Evolutionary conservation across 805 yeast species (phyloP).

Genomic region (Pichia deserticola): DNA sequence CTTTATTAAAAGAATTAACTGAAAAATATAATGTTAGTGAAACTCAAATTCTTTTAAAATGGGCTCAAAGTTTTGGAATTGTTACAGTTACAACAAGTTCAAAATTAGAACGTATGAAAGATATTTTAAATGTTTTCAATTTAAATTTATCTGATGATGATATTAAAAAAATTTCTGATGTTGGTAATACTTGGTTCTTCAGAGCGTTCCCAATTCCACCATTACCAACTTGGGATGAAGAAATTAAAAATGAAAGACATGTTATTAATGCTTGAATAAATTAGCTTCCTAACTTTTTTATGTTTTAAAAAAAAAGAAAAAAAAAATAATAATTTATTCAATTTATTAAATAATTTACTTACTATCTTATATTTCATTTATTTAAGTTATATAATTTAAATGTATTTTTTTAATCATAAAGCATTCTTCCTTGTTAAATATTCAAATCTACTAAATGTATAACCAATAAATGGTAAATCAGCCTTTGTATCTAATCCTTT

Average conservation of each 20-base stretch:
- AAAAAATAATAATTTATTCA: no score
- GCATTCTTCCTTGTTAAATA: conserved; percentile 76
- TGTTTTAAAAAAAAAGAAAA: no score
- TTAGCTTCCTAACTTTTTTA: no score
- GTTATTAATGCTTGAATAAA: neutral
- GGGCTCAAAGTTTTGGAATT: conserved; percentile 35
- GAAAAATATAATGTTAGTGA: conserved; percentile 32
- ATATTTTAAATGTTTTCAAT: conserved; percentile 28
- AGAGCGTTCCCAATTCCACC: conserved; percentile 20
- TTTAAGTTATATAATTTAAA: no score
- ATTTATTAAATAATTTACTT: no score
- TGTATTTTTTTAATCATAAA: conserved; percentile 10
- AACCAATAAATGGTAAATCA: conserved; percentile 95
- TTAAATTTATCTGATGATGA: conserved; percentile 29
- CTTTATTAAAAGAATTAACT: conserved; percentile 26
- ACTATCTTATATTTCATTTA: no score
- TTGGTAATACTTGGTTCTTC: conserved; percentile 20
- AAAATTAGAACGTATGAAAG: conserved; percentile 34
- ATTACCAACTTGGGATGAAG: conserved; percentile 14
- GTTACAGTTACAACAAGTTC: conserved; percentile 41
- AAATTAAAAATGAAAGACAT: conserved; percentile 13
- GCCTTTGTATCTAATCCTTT: conserved; percentile 55
- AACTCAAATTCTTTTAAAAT: conserved; percentile 38
- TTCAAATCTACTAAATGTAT: conserved; percentile 92
- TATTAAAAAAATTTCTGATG: conserved; percentile 18